Conservation (phyloP, 2,329 filamentous ascomycete species). For the Lasiodiplodia sp. region DNA sequence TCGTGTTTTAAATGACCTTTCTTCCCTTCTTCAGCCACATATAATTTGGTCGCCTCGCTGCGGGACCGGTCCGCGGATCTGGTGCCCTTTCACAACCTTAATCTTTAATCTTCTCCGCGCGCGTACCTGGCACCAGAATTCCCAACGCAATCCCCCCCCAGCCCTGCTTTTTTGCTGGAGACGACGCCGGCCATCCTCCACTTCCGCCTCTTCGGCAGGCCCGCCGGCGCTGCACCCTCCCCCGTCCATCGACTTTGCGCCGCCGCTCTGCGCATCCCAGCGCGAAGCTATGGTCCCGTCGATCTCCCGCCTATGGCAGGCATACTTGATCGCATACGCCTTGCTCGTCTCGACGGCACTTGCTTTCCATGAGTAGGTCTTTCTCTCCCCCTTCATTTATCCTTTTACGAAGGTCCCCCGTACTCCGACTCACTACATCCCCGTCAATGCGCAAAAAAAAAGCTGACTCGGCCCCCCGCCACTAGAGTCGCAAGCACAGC, state of each 20-base stretch:
- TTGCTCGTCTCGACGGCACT: neutral
- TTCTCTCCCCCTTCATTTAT: neutral
- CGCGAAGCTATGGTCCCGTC: neutral
- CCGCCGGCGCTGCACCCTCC: neutral
- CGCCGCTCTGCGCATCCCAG: neutral
- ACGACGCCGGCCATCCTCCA: neutral
- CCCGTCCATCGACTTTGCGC: neutral
- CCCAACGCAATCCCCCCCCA: neutral
- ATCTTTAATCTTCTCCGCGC: neutral
- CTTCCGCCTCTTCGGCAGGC: neutral
- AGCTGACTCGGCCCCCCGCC: neutral
- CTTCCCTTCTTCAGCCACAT: neutral
- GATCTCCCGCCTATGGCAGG: neutral
- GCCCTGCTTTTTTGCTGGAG: too few species aligned
- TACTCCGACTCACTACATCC: too few species aligned
- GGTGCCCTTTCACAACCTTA: neutral
- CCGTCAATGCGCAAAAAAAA: too few species aligned
- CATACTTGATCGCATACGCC: neutral
- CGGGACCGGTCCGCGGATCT: neutral
- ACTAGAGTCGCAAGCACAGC: neutral
- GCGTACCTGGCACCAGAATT: neutral
- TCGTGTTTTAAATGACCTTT: neutral
- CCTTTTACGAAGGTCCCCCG: neutral
- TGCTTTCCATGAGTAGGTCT: constrained; percentile 4
- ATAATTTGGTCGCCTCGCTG: neutral